Base-by-base conservation (phyloP, 2,329 filamentous ascomycete species). In the Cladobotryum protrusum region DNA sequence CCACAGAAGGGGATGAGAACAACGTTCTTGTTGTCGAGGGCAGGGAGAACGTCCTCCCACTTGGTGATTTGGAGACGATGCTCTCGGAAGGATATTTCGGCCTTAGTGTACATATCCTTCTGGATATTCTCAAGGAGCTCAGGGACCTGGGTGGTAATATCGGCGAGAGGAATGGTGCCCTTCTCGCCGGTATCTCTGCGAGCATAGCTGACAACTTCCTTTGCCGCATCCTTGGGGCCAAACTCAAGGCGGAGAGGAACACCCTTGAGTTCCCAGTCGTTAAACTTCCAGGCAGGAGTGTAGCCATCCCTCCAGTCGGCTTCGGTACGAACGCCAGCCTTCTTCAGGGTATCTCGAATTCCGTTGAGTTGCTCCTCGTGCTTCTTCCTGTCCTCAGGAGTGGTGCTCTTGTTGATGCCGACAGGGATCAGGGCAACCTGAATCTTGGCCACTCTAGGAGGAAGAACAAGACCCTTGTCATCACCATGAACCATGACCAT, bases 401-500 rank as follows among this genome's bases (percentile, higher is more conserved):
- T 83, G 47, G 85, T 92, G 76, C 87, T 96, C 62, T 89, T 91
- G 49, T 85, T 96, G 61, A 99, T 84, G 50, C 93, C 95, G 39
- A 97, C 91, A 8, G 95, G 92, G 50, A 99, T 85, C 55, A 99
- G 79, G 58, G 96, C 79, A 41, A 84, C 82, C 71, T 99, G 93
- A 55, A 85, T 77, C 71, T 92, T 89, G 56, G 91, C 85, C 47
- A 97, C 87, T 49, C 90, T 82, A 37, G 93, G 93, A 65, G 93
- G 93, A 47, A 97, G 83, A 54, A 97, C 90, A 15, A 99, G 79
- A 56, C 93, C 93, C 71, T 92, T 92, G 74, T 99, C 87, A 67
- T 99, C 93, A 62, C 90, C 86, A 72, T 99, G 93, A 54, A 95
- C 90, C 83, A 99, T 93, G 63, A 96, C 88, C 92, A 97, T 97